Percentiles rank a stretch among this genome's conserved stretches.
These are phyloP conservation scores for Paratinospora sagittata DNA, from an alignment of 164 flowering plant genomes.

Conservation along the genomic window DNA sequence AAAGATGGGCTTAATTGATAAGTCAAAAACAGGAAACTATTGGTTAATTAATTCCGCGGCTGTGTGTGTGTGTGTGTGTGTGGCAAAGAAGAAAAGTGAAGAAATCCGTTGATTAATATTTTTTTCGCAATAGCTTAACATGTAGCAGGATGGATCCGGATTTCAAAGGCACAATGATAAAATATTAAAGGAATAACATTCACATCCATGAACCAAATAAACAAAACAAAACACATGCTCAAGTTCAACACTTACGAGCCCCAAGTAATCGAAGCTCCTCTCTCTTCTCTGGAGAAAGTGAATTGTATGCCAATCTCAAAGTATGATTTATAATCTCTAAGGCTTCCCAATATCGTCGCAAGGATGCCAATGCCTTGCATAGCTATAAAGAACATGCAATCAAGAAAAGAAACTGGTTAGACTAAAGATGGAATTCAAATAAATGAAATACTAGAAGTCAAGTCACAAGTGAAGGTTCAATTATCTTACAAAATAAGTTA, in stretches of 20 bases:
- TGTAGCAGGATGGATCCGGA: too few relatives aligned
- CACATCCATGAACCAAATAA: background rate
- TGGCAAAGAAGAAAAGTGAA: too few relatives aligned
- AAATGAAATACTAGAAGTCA: background rate
- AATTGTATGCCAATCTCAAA: conserved; percentile 38
- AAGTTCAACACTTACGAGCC: conserved; percentile 51
- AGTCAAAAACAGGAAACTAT: background rate
- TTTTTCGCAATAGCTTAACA: too few relatives aligned
- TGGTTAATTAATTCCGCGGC: too few relatives aligned
- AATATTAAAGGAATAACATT: background rate
- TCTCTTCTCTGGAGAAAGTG: conserved; percentile 45
- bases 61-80: too few relatives aligned
- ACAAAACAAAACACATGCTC: background rate
- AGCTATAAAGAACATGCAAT: conserved; percentile 32
- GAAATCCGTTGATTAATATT: too few relatives aligned
- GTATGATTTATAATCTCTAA: conserved; percentile 55
- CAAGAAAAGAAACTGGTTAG: background rate
- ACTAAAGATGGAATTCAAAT: background rate
- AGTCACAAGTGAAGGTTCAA: background rate
- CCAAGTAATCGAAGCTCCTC: conserved; percentile 72
- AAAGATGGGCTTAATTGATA: background rate
- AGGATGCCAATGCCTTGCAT: conserved; percentile 60
- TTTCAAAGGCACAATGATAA: too few relatives aligned
- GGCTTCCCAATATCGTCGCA: conserved; percentile 65
- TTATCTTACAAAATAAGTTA: background rate